Base-by-base conservation (phyloP, 129 eudicot species). In the Dittrichia graveolens region DNA sequence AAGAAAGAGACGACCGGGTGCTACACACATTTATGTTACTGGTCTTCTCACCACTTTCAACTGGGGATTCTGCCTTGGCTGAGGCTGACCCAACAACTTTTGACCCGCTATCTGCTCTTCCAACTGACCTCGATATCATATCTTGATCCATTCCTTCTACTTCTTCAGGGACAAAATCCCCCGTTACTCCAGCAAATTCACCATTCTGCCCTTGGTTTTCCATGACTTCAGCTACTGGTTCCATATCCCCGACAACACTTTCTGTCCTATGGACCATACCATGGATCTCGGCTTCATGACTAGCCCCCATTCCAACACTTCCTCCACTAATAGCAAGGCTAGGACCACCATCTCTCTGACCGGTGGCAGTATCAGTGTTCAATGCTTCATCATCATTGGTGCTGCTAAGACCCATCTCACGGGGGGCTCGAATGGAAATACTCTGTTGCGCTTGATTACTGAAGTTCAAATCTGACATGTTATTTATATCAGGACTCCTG, bases 261-360 rank as follows among this genome's bases (percentile, higher is more conserved):
- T 85, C 92, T 6, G 88, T 76, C 75, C 98, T 82, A 37, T 92
- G 87, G 16, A 79, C 76, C 16, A 85, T 76, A 10, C 98, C 98
- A 52, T 92, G 98, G 14, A 92, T 87, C 83, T 92, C 98, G 65
- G 96, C 98, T 82, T 92, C 98, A 82, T 92, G 95, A 72, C 96
- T 89, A 44, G 90, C 96, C 68, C 98, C 91, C 90, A 87, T 89
- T 61, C 96, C 96, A 15, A 89, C 90, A 87, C 95, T 89, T 69
- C 95, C 95, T 13, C 96, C 95, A 68, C 98, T 92, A 56, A 83
- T 68, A 13, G 86, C 98, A 80, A 92, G 77, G 73, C 96, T 85
- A 49, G 79, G 84, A 57, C 89, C 90, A 68, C 86, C 92, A 68
- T 84, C 91, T 53, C 85, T 88, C 68, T 80, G 88, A 13, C 70